These are phyloP conservation scores for Aureobasidium sp. DNA, from an alignment of 2,329 filamentous ascomycete species.

Conservation along the genomic window DNA sequence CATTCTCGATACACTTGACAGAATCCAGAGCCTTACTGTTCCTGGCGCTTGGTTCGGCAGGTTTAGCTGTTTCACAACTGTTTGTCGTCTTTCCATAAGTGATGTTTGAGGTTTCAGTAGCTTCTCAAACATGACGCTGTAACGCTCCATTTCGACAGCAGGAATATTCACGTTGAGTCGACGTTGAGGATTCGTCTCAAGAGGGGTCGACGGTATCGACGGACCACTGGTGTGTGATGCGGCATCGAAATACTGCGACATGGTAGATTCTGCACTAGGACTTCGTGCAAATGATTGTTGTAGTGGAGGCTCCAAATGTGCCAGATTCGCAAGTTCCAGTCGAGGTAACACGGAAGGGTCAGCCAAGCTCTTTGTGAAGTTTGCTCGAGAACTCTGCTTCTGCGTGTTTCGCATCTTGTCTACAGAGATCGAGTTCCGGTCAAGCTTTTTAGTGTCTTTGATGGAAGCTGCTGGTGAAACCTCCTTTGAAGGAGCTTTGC, in stretches of 20 bases:
- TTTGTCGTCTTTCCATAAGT: conserved; percentile 28
- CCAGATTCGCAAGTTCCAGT: not conserved
- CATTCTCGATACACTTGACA: not conserved
- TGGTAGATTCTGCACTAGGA: conserved; percentile 2
- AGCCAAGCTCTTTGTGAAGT: conserved; percentile 1
- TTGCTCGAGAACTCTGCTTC: not conserved
- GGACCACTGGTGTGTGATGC: conserved; percentile 6
- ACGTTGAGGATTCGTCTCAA: conserved; percentile 19
- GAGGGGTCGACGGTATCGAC: not conserved
- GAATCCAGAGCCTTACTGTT: not conserved
- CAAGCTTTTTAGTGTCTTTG: not conserved
- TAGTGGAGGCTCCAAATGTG: not conserved
- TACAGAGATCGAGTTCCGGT: not conserved
- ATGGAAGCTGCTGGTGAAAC: not conserved
- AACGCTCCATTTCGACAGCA: conserved; percentile 72
- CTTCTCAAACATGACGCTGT: conserved; percentile 86
- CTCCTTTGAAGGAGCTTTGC: not conserved
- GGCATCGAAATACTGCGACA: conserved; percentile 12
- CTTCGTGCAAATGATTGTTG: not conserved
- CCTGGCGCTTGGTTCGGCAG: conserved; percentile 6
- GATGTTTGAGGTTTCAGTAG: conserved; percentile 49
- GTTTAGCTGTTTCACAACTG: conserved; percentile 21
- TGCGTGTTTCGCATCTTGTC: conserved; percentile 3
- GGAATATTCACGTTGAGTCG: conserved; percentile 73
- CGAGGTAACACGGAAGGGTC: not conserved